Evolutionary conservation across 768 basidiomycete species (phyloP).

Genomic region (Lactarius hatsudake): DNA sequence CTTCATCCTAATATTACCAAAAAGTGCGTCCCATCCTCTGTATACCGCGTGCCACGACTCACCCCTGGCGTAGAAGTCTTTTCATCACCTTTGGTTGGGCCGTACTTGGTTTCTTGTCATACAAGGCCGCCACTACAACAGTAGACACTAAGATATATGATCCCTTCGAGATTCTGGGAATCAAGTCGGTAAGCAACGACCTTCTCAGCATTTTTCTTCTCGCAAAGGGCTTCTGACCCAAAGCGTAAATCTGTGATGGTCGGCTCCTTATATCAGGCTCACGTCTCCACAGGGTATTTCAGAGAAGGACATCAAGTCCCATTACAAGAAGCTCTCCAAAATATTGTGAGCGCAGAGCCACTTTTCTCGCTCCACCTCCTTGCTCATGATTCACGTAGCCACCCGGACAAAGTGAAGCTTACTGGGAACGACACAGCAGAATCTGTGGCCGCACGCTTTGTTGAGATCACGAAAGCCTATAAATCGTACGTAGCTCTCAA

Average conservation of each 20-base stretch:
- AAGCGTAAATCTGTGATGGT: background rate
- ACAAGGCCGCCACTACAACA: conserved; percentile 56
- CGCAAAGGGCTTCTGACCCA: background rate
- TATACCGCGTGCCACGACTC: background rate
- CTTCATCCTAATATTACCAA: conserved; percentile 10
- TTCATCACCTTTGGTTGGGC: conserved; percentile 73
- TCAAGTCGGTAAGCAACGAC: conserved; percentile 54
- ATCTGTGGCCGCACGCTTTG: conserved; percentile 80
- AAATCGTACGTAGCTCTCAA: conserved; percentile 63
- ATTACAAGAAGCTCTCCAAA: conserved; percentile 89
- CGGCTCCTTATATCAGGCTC: background rate
- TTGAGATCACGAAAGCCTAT: conserved; percentile 95
- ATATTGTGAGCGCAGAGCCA: conserved; percentile 57
- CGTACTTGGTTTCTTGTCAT: conserved; percentile 62
- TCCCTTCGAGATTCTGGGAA: conserved; percentile 91
- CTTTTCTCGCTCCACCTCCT: background rate
- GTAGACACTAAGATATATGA: conserved; percentile 76
- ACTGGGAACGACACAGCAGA: conserved; percentile 82
- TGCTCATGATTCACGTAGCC: conserved; percentile 46
- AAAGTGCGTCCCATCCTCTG: conserved; percentile 19
- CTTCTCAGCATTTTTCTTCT: background rate
- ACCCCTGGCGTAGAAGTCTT: conserved; percentile 44
- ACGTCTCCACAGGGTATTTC: conserved; percentile 47
- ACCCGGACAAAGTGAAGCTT: conserved; percentile 93
- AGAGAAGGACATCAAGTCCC: conserved; percentile 93